Evolutionary conservation across 345 rosid genomes (phyloP).

Genomic region (Salix udensis): DNA sequence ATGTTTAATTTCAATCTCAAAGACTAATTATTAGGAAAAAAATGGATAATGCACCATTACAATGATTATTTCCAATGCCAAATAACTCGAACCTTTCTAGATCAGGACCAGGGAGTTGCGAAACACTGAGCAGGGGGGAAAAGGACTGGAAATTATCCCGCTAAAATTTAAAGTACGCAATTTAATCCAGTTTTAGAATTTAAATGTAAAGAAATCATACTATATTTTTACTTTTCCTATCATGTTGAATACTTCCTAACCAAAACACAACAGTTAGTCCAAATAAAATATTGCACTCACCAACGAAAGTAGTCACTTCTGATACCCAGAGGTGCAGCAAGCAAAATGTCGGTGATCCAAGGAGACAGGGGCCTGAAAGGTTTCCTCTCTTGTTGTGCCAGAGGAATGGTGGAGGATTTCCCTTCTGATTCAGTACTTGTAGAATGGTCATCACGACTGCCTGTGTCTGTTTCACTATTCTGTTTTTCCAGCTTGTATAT

Average conservation of each 20-base stretch:
- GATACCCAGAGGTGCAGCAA: constrained; percentile 88
- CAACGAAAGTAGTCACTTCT: constrained; percentile 97
- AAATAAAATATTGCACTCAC: constrained; percentile 42
- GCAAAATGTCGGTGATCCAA: constrained; percentile 90
- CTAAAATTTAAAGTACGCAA: background rate
- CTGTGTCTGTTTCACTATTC: constrained; percentile 52
- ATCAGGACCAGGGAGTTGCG: background rate
- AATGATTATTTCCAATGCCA: background rate
- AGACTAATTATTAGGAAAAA: background rate
- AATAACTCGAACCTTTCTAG: background rate
- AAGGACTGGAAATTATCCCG: background rate
- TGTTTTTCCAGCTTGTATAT: constrained; percentile 66
- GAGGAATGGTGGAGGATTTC: constrained; percentile 39
- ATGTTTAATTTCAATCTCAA: background rate
- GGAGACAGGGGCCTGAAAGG: constrained; percentile 93
- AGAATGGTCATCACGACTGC: constrained; percentile 39
- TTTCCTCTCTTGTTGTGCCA: constrained; percentile 66
- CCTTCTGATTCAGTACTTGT: constrained; percentile 42
- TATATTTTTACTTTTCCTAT: background rate
- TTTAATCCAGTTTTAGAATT: background rate
- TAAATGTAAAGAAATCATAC: background rate
- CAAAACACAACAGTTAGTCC: background rate
- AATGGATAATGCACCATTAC: background rate
- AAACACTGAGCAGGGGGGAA: background rate
- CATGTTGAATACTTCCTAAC: background rate